phyloP scores from a whole-genome alignment of 805 yeast genomes.

The Zygosaccharomyces lentus region DNA sequence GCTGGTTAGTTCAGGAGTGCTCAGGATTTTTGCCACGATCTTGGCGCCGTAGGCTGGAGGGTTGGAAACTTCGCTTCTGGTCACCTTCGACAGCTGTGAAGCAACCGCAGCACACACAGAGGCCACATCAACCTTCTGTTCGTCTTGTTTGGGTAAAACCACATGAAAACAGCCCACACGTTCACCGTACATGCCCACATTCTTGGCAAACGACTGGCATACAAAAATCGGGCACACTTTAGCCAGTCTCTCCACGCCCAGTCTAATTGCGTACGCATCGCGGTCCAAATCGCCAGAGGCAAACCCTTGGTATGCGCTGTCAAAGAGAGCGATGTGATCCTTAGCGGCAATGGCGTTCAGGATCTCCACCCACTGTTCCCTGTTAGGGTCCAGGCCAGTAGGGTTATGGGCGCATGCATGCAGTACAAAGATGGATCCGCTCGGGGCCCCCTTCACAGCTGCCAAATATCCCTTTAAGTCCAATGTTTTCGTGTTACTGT shows the following conservation, averaged over 20 bases:
- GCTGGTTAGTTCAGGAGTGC: constrained; percentile 55
- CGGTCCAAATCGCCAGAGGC: constrained; percentile 81
- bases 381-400: constrained; percentile 90
- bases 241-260: constrained; percentile 48
- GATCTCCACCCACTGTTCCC: constrained; percentile 73
- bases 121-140: constrained; percentile 30
- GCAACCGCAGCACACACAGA: constrained; percentile 52
- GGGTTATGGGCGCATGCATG: constrained; percentile 99
- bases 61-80: constrained; percentile 82
- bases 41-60: constrained; percentile 97
- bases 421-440: constrained; percentile 73
- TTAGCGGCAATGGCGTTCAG: constrained; percentile 55
- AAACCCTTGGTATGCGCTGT: constrained; percentile 96
- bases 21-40: constrained; percentile 72
- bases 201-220: constrained; percentile 95
- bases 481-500: constrained; percentile 61
- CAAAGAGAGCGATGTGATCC: constrained; percentile 78
- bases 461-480: constrained; percentile 64
- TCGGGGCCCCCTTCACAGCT: constrained; percentile 61
- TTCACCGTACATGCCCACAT: constrained; percentile 96
- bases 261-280: constrained; percentile 75
- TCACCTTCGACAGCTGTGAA: constrained; percentile 71
- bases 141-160: constrained; percentile 44
- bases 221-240: constrained; percentile 59
- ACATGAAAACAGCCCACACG: constrained; percentile 92